Evolutionary conservation across 192 early-diverging fungal genomes (phyloP), one percentile per base, ranked within the genome.

Genomic region (Pilaira anomala): DNA sequence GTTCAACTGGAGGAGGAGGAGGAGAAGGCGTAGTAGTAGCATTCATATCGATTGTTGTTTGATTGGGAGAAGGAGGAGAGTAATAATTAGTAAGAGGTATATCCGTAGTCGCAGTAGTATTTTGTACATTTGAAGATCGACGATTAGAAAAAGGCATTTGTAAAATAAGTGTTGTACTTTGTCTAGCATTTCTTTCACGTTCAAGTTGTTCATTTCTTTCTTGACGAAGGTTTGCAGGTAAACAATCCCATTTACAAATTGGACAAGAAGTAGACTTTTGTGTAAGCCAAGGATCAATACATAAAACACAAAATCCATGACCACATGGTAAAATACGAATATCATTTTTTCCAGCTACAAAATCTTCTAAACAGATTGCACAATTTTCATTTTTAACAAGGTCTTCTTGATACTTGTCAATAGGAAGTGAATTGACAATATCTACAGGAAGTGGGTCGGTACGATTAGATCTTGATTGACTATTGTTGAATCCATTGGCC

Each of bases 311-410:
- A 48, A 76, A 76, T 7, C 74, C 74, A 41, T 76, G 74, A 14
- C 57, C 30, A 71, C 74, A 76, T 30, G 74, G 74, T 42, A 76
- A 51, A 0, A 71, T 33, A 22, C 74, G 68, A n/a, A 76, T 50
- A 12, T 51, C 48, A 16, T 44, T 60, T 19, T 62, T 69, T 7
- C 60, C 58, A 2, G 25, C 26, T 1, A 62, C 48, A 66, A 66
- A 75, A 44, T 75, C 73, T 7, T 76, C 74, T 12, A 70, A 33
- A 41, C 74, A 76, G 33, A 76, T 76, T 0, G 69, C 68, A 48
- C 74, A 76, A 54, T 58, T 71, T 14, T 46, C 33, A 58, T 76
- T 76, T 24, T 71, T 76, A 0, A 76, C 62, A 22, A 25, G 39
- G 4, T 60, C 60, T 2, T 52, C 50, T 36, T 42, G 36, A 26